Evolutionary conservation across 148 eudicot genomes (phyloP), one percentile per base, ranked within the genome.

Genomic region (Arctostaphylos glauca): DNA sequence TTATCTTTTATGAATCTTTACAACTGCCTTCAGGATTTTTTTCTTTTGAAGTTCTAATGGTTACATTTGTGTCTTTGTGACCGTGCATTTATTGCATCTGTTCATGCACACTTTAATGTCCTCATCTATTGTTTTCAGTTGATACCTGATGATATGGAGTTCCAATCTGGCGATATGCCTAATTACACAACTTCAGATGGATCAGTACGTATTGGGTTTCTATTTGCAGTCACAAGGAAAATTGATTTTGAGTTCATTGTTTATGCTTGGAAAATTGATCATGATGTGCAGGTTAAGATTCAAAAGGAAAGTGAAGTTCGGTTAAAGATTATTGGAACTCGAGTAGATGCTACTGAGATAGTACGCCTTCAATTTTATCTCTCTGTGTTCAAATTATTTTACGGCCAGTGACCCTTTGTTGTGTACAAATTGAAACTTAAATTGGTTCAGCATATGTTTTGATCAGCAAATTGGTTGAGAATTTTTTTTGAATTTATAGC

Each of bases 131-230:
- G 49, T 50, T 80, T 83, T 62, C 68, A 95, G 98, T 84, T 96
- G 86, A 96, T 96, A 86, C 99, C 99, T 0, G 99, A 96, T 89
- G 99, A 96, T 86, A 93, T 96, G 99, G 98, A 96, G 87, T 96
- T 96, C 81, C 99, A 96, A 79, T 89, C 99, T 59, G 98, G 97
- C 52, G 99, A 96, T 83, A 86, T 89, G 74, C 97, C 99, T 15
- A 92, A 94, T 74, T 96, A 96, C 80, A 94, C 97, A 5, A 96
- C 99, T 59, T 92, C 97, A 21, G 98, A 96, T 88, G 97, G 97
- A 87, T 93, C 99, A 21, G 99, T 95, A 92, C 67, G 98, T 86
- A 83, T 84, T 18, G 25, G 25, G 9, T 81, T 46, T 77, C 16
- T n/a, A 50, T 3, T 44, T 81, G 19, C 21, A 68, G 50, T 44